Evolutionary conservation across 441 rosid species (phyloP).

Genomic region (Mallotus repandus): DNA sequence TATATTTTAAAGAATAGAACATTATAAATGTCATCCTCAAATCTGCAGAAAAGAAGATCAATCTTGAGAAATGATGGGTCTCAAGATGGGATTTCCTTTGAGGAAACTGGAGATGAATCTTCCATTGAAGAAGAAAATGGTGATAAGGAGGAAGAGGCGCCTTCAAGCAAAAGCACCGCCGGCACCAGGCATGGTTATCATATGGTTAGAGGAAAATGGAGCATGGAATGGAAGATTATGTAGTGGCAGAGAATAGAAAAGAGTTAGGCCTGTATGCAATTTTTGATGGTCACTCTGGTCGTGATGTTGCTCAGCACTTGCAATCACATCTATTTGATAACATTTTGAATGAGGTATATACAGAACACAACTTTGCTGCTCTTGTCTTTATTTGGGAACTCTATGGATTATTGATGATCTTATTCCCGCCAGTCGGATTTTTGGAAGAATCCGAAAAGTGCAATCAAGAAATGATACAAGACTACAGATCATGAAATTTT

Average conservation of each 20-base stretch:
- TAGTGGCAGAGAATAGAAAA: slow-evolving; percentile 43
- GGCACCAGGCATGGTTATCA: slow-evolving; percentile 42
- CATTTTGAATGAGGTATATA: slow-evolving; percentile 39
- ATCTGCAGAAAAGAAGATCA: not conserved
- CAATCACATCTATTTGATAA: slow-evolving; percentile 46
- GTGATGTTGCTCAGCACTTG: slow-evolving; percentile 45
- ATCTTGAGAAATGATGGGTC: not conserved
- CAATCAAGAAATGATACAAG: slow-evolving; percentile 41
- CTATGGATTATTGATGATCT: not conserved
- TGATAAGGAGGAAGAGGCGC: not conserved
- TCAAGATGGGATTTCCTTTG: not conserved
- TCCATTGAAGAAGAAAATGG: not conserved
- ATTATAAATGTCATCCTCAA: too few relatives aligned
- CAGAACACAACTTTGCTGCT: not conserved
- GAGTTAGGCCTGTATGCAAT: slow-evolving; percentile 50
- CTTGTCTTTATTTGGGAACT: not conserved
- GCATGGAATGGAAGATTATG: slow-evolving; percentile 57
- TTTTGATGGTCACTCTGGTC: slow-evolving; percentile 57
- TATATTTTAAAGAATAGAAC: too few relatives aligned
- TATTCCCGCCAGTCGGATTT: slow-evolving; percentile 37
- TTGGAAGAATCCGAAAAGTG: slow-evolving; percentile 36
- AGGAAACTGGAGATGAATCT: not conserved
- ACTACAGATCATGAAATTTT: slow-evolving; percentile 42
- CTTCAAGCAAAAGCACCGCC: slow-evolving; percentile 11
- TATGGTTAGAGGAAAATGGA: slow-evolving; percentile 48